These are phyloP conservation scores for Komagataella pastoris DNA, from an alignment of 805 yeast genomes.

Conservation along the genomic window DNA sequence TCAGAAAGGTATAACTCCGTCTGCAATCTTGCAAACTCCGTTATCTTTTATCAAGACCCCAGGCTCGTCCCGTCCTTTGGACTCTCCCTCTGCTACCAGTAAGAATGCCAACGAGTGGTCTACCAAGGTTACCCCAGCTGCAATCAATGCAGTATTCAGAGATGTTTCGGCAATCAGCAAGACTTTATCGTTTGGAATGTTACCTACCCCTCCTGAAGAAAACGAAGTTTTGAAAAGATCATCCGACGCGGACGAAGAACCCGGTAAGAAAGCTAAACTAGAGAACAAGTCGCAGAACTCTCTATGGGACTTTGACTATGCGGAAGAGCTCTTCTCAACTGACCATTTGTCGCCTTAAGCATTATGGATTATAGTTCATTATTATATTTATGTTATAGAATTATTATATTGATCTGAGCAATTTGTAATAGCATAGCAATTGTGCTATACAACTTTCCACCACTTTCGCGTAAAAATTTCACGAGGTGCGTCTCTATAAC, in stretches of 20 bases:
- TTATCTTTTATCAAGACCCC: conserved; percentile 22
- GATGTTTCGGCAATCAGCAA: conserved; percentile 23
- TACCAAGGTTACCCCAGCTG: conserved; percentile 30
- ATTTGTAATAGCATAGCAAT: not conserved
- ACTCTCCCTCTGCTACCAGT: conserved; percentile 1
- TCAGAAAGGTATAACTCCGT: conserved; percentile 18
- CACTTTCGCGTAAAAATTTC: not conserved
- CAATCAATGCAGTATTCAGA: conserved; percentile 30
- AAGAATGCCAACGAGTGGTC: conserved; percentile 9
- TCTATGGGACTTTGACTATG: conserved; percentile 15
- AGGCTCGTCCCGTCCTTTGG: conserved; percentile 2
- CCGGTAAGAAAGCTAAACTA: conserved; percentile 3
- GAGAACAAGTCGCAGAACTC: conserved; percentile 3
- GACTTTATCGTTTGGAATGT: conserved; percentile 12
- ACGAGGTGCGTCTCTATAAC: not conserved
- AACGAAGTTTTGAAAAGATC: conserved; percentile 3
- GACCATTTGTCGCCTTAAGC: conserved; percentile 10
- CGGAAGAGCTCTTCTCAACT: conserved; percentile 21
- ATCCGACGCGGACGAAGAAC: conserved; percentile 1
- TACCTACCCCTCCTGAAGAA: conserved; percentile 25
- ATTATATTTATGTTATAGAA: not conserved
- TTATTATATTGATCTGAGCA: not conserved
- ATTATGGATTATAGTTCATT: not conserved
- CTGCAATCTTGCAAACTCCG: conserved; percentile 25
- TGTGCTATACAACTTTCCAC: not conserved